Percentiles rank a stretch among this genome's conserved stretches.
Conservation (phyloP, 306 rosid genomes). For the Prunus mume region DNA sequence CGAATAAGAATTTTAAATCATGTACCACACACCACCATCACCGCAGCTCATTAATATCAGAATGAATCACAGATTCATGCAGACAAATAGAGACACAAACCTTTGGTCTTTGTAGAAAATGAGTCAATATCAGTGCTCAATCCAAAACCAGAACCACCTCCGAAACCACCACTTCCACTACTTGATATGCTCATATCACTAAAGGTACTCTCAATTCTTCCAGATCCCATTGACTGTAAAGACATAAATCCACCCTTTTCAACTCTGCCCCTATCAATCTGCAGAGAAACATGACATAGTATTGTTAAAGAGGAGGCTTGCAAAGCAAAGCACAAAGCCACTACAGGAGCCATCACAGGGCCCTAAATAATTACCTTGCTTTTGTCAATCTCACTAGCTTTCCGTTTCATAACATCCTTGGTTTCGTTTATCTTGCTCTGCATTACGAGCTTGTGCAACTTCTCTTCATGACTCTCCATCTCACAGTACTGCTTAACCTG, state of each 20-base stretch:
- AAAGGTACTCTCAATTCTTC: constrained; percentile 79
- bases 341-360: constrained; percentile 12
- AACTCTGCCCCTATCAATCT: constrained; percentile 89
- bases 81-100: constrained; percentile 36
- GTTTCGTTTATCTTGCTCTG: constrained; percentile 96
- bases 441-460: constrained; percentile 85
- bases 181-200: constrained; percentile 75
- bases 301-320: constrained; percentile 1
- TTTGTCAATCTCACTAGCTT: constrained; percentile 98
- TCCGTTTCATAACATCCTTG: constrained; percentile 93
- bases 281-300: constrained; percentile 27
- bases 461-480: constrained; percentile 99
- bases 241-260: constrained; percentile 86
- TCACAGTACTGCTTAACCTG: constrained; percentile 92
- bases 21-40: constrained; percentile 3
- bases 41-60: constrained; percentile 18
- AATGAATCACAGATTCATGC: constrained; percentile 18
- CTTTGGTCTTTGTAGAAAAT: constrained; percentile 80
- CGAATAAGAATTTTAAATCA: not conserved
- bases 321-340: not conserved
- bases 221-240: constrained; percentile 84
- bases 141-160: constrained; percentile 87
- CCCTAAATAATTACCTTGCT: constrained; percentile 70
- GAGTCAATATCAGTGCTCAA: constrained; percentile 67
- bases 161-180: constrained; percentile 85